Percentiles rank a stretch among this genome's conserved stretches.
These are phyloP conservation scores for Podospora fimiseda DNA, from an alignment of 495 filamentous ascomycete genomes.

Conservation along the genomic window DNA sequence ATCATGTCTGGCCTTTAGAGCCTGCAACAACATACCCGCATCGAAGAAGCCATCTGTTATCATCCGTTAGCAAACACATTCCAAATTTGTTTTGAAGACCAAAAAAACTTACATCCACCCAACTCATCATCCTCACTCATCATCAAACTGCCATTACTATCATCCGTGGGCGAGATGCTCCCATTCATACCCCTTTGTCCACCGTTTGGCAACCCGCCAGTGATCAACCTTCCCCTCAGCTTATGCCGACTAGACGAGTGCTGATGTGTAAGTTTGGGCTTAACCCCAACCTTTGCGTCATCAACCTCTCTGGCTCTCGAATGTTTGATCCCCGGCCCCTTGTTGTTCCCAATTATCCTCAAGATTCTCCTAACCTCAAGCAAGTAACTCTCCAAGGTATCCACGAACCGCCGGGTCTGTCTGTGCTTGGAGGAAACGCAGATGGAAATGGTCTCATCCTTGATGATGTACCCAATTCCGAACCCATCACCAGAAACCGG, in stretches of 20 bases:
- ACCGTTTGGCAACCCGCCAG: constrained; percentile 31
- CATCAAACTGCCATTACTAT: constrained; percentile 43
- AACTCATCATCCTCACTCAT: constrained; percentile 83
- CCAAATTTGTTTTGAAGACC: background rate
- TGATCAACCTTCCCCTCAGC: constrained; percentile 53
- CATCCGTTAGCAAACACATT: background rate
- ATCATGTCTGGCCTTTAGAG: constrained; percentile 58
- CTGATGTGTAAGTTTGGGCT: background rate
- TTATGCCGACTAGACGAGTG: constrained; percentile 32
- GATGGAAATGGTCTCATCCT: constrained; percentile 86
- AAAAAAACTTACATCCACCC: constrained; percentile 73
- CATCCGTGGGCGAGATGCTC: constrained; percentile 45
- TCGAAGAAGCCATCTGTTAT: constrained; percentile 87
- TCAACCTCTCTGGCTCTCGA: constrained; percentile 42
- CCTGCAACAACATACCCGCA: constrained; percentile 85
- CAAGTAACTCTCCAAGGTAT: constrained; percentile 83
- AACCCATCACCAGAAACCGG: constrained; percentile 93
- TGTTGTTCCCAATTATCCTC: constrained; percentile 53
- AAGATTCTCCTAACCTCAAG: constrained; percentile 83
- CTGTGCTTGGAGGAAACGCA: constrained; percentile 88
- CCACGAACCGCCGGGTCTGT: constrained; percentile 84
- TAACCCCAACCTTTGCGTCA: constrained; percentile 7
- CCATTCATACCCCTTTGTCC: constrained; percentile 34
- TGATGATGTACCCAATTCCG: constrained; percentile 98
- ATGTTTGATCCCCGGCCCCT: constrained; percentile 18